These are phyloP conservation scores for Diaporthe sp. DNA, from an alignment of 2,329 filamentous ascomycete species.

Conservation along the genomic window DNA sequence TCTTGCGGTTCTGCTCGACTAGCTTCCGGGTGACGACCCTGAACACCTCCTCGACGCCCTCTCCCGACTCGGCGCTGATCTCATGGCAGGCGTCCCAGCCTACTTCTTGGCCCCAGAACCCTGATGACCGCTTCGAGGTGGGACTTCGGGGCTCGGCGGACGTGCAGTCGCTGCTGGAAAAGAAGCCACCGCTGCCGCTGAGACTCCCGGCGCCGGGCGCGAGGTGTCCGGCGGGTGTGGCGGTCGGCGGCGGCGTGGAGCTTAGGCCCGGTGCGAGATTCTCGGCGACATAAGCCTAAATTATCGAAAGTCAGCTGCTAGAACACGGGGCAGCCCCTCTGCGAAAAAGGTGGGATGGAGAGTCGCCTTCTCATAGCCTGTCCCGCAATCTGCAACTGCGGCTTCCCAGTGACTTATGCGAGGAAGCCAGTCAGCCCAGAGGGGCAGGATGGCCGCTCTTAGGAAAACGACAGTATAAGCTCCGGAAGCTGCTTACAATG, in stretches of 20 bases:
- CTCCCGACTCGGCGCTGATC: slow-evolving; percentile 92
- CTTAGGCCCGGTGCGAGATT: slow-evolving; percentile 81
- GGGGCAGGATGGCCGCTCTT: background rate
- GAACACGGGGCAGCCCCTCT: background rate
- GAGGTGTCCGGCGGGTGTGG: slow-evolving; percentile 46
- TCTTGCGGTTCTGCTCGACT: slow-evolving; percentile 74
- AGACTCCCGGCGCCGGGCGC: slow-evolving; percentile 27
- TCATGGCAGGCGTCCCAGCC: slow-evolving; percentile 99
- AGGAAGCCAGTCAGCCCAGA: background rate
- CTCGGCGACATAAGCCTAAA: slow-evolving; percentile 83
- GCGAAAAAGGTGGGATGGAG: background rate
- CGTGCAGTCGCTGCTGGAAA: slow-evolving; percentile 35
- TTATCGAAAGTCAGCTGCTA: background rate
- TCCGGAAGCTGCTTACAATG: slow-evolving; percentile 64
- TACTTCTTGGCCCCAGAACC: slow-evolving; percentile 91
- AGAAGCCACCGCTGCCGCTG: slow-evolving; percentile 47
- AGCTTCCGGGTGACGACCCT: slow-evolving; percentile 75
- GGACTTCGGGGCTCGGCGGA: slow-evolving; percentile 68
- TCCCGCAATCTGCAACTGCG: background rate
- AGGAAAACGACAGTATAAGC: no score
- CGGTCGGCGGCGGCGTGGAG: slow-evolving; percentile 75
- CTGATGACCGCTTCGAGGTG: slow-evolving; percentile 75
- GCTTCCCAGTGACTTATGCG: background rate
- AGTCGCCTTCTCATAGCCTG: background rate
- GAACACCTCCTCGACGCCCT: slow-evolving; percentile 97